Percentiles rank a stretch among this genome's conserved stretches.
Evolutionary conservation across 192 early-diverging fungal genomes (phyloP).

Genomic region (Backusella sp.): DNA sequence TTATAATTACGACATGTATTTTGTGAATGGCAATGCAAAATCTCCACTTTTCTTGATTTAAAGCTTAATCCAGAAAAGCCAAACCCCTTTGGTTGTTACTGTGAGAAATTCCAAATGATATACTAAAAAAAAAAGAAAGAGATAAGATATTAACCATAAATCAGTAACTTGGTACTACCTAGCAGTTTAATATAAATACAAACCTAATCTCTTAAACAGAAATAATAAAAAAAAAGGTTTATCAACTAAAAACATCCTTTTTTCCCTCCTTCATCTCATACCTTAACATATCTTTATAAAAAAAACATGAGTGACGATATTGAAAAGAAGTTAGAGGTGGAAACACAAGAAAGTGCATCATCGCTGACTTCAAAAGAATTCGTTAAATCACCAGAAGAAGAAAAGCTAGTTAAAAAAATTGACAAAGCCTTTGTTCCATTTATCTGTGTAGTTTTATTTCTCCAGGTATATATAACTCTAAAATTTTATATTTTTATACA

Average conservation of each 20-base stretch:
- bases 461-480: constrained; percentile 17
- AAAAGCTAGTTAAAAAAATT: constrained; percentile 20
- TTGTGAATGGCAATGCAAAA: not conserved
- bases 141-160: not conserved
- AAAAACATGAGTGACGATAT: not conserved
- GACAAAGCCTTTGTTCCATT: constrained; percentile 23
- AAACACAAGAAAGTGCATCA: not conserved
- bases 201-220: not conserved
- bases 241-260: not conserved
- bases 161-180: not conserved
- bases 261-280: not conserved
- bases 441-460: constrained; percentile 22
- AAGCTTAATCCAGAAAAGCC: not conserved
- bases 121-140: not conserved
- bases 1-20: not conserved
- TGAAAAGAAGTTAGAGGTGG: not conserved
- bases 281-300: not conserved
- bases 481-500: not conserved
- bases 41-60: not conserved
- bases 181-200: not conserved
- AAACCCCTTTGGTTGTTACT: not conserved
- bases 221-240: no score
- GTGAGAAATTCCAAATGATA: not conserved
- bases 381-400: constrained; percentile 19
- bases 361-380: not conserved